Evolutionary conservation across 148 eudicot genomes (phyloP).

Genomic region (Polygonum maritimum): DNA sequence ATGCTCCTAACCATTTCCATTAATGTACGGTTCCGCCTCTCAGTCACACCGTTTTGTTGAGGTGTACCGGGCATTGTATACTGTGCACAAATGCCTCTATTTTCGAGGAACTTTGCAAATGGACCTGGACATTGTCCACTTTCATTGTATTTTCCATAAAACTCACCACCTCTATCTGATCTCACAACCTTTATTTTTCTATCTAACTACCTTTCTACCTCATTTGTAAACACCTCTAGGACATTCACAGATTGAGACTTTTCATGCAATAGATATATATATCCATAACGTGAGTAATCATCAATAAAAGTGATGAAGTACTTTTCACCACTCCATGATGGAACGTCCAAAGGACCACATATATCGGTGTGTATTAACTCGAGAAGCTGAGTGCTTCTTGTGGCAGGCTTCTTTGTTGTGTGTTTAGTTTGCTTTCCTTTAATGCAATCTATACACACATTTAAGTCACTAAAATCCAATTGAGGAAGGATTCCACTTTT

Average conservation of each 20-base stretch:
- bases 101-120: neutral
- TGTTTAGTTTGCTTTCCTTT: too few relatives aligned
- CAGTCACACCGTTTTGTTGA: slow-evolving; percentile 11
- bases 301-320: slow-evolving; percentile 17
- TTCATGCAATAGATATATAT: neutral
- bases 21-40: slow-evolving; percentile 5
- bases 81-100: slow-evolving; percentile 4
- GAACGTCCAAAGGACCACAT: slow-evolving; percentile 15
- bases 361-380: slow-evolving; percentile 15
- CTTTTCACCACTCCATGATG: slow-evolving; percentile 7
- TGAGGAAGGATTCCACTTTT: too few relatives aligned
- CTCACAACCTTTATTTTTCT: too few relatives aligned
- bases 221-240: neutral
- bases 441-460: too few relatives aligned
- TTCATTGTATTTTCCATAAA: too few relatives aligned
- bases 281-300: slow-evolving; percentile 5
- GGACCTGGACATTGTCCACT: too few relatives aligned
- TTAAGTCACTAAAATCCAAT: too few relatives aligned
- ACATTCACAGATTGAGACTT: neutral
- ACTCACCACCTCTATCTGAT: too few relatives aligned
- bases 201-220: too few relatives aligned
- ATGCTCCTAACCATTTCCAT: slow-evolving; percentile 10
- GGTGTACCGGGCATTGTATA: neutral
- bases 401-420: neutral
- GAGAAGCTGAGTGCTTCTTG: slow-evolving; percentile 12